Percentiles rank a stretch among this genome's conserved stretches.
Evolutionary conservation across 1,284 basidiomycete genomes (phyloP).

Genomic region (Ustanciosporium gigantosporum): DNA sequence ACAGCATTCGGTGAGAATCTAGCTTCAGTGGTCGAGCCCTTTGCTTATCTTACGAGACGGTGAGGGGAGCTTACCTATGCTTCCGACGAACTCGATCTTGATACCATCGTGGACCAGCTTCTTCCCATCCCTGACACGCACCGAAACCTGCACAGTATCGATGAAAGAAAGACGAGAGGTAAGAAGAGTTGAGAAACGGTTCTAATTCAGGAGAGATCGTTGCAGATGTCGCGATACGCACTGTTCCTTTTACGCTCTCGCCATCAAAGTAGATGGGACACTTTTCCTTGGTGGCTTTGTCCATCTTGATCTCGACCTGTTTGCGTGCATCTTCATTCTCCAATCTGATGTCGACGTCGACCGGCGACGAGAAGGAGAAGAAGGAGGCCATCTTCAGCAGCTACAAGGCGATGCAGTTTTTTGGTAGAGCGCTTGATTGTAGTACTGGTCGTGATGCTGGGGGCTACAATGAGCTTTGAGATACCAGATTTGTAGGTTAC

Average conservation of each 20-base stretch:
- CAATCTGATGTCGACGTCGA: conserved; percentile 88
- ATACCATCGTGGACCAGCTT: conserved; percentile 93
- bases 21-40: no score
- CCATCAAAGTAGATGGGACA: conserved; percentile 96
- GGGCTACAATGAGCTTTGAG: neutral
- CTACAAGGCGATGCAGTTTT: conserved; percentile 1
- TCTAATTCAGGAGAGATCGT: neutral
- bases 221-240: no score
- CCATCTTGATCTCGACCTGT: conserved; percentile 67
- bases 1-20: neutral
- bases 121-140: conserved; percentile 91
- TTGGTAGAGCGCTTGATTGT: conserved; percentile 1
- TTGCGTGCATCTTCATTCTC: conserved; percentile 80
- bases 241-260: conserved; percentile 83
- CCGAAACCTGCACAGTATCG: conserved; percentile 77
- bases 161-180: neutral
- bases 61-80: conserved; percentile 75
- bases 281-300: conserved; percentile 77
- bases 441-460: no score
- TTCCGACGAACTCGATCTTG: conserved; percentile 95
- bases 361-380: conserved; percentile 81
- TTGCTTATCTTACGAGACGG: neutral
- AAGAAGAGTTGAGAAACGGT: neutral
- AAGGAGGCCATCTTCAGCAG: conserved; percentile 88
- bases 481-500: no score